phyloP scores from a whole-genome alignment of 768 basidiomycete species.

The Fomitopsis pulvina region DNA sequence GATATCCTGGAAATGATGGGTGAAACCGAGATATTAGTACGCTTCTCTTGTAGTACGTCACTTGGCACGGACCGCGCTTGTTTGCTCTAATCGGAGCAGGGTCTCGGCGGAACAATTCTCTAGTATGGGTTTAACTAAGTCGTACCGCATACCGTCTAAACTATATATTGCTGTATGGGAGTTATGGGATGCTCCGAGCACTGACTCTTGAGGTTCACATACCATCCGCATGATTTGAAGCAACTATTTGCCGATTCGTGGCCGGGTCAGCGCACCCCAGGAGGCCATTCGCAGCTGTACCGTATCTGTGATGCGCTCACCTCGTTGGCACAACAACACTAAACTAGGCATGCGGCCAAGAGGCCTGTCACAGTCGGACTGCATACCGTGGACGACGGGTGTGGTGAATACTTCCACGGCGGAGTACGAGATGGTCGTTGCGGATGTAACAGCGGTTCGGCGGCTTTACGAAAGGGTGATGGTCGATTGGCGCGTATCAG shows the following conservation, averaged over 20 bases:
- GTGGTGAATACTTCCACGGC: background rate
- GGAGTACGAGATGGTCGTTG: background rate
- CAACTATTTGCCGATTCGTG: slow-evolving; percentile 41
- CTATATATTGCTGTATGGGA: slow-evolving; percentile 47
- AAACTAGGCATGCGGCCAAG: slow-evolving; percentile 51
- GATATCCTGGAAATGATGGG: slow-evolving; percentile 26
- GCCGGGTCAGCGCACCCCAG: slow-evolving; percentile 9
- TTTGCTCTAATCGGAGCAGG: slow-evolving; percentile 59
- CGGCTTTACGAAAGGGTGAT: background rate
- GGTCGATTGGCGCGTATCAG: background rate
- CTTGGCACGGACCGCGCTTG: slow-evolving; percentile 58
- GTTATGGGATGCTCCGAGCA: slow-evolving; percentile 8
- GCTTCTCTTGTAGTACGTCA: no score
- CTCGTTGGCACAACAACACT: slow-evolving; percentile 65
- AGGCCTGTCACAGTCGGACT: slow-evolving; percentile 24
- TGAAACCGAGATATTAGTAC: no score
- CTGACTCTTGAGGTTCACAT: slow-evolving; percentile 17
- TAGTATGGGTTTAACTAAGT: slow-evolving; percentile 66
- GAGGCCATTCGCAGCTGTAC: background rate
- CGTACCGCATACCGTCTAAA: slow-evolving; percentile 58
- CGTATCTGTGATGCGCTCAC: slow-evolving; percentile 31
- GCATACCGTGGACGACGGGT: background rate
- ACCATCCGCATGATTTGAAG: slow-evolving; percentile 57
- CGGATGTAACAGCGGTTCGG: background rate
- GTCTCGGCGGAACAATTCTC: slow-evolving; percentile 68